These are phyloP conservation scores for Amaranthus palmeri DNA, from an alignment of 148 eudicot genomes.

Conservation along the genomic window DNA sequence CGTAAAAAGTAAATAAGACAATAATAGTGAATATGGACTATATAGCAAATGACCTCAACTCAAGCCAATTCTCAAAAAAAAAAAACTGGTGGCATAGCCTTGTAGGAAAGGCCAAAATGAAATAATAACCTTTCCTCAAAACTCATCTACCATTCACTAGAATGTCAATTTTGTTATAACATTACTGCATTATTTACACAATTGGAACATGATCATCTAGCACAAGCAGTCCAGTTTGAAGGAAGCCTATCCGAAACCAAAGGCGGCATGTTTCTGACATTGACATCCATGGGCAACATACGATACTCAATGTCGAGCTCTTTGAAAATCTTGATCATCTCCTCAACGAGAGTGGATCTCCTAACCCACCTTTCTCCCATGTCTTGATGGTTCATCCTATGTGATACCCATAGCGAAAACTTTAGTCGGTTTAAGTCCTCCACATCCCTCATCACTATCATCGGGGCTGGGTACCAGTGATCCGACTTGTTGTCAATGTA, in stretches of 20 bases:
- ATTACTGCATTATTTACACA: no score
- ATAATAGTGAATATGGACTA: no score
- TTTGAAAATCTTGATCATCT: constrained; percentile 53
- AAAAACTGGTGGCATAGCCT: no score
- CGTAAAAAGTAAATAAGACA: no score
- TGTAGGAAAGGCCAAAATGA: no score
- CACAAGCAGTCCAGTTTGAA: constrained; percentile 51
- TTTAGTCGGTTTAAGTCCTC: constrained; percentile 74
- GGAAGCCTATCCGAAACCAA: constrained; percentile 50
- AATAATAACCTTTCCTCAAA: no score
- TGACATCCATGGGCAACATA: constrained; percentile 59
- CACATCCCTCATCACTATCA: constrained; percentile 58
- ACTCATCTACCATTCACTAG: no score
- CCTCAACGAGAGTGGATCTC: constrained; percentile 62
- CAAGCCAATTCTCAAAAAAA: no score
- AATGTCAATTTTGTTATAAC: not conserved
- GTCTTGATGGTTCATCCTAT: constrained; percentile 69
- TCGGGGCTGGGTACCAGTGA: constrained; percentile 67
- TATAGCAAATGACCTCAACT: no score
- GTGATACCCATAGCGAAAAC: constrained; percentile 63
- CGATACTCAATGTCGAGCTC: constrained; percentile 74
- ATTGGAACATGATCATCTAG: constrained; percentile 17
- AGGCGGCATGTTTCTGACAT: constrained; percentile 55
- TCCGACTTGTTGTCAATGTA: constrained; percentile 55
- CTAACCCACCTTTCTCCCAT: constrained; percentile 70